Evolutionary conservation across 2,329 filamentous ascomycete species (phyloP).

Genomic region (Blastomyces silverae): DNA sequence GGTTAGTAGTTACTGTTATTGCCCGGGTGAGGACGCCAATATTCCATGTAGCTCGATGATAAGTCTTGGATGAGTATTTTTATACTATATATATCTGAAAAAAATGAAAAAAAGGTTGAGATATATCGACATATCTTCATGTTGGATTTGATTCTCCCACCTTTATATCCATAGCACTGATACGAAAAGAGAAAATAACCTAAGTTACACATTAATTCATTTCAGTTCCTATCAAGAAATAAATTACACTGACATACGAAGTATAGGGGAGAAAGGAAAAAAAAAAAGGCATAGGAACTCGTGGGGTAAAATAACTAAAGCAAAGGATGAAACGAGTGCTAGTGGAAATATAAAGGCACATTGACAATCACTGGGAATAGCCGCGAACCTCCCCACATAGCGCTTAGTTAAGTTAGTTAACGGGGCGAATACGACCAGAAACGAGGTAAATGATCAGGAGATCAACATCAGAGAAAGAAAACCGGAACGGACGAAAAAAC

Average conservation of each 20-base stretch:
- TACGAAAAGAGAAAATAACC: background rate
- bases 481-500: background rate
- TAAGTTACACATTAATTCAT: background rate
- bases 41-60: background rate
- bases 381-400: too few species aligned
- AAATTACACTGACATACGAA: conserved; percentile 1
- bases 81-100: too few species aligned
- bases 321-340: background rate
- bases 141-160: background rate
- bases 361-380: background rate
- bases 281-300: background rate
- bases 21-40: background rate
- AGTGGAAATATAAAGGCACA: background rate
- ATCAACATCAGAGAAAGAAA: background rate
- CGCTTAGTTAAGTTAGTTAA: background rate
- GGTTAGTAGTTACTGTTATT: too few species aligned
- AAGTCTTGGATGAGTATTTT: background rate
- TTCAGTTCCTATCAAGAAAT: background rate
- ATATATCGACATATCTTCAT: background rate
- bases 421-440: background rate
- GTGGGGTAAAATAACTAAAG: background rate
- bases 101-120: too few species aligned
- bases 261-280: background rate
- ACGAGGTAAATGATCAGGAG: background rate
- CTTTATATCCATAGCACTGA: background rate